These are phyloP conservation scores for Brassica cretica DNA, from an alignment of 345 rosid genomes.

Conservation along the genomic window DNA sequence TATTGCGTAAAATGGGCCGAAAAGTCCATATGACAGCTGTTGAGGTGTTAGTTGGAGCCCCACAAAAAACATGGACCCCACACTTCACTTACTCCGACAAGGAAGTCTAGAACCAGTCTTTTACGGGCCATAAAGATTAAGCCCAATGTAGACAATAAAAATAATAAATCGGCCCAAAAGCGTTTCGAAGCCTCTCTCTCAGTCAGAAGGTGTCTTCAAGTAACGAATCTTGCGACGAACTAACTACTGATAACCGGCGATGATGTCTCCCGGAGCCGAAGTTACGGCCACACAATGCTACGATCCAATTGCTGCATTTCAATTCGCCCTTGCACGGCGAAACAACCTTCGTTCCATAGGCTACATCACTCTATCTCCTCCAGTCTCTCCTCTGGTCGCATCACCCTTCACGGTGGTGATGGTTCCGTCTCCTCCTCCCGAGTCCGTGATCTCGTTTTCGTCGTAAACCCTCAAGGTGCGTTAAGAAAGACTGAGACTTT, in stretches of 20 bases:
- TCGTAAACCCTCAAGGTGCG: constrained; percentile 87
- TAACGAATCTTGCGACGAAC: not conserved
- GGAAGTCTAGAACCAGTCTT: not conserved
- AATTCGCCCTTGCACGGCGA: constrained; percentile 36
- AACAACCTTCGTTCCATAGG: constrained; percentile 39
- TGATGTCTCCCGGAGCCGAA: constrained; percentile 22
- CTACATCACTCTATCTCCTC: constrained; percentile 27
- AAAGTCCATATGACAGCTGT: constrained; percentile 30
- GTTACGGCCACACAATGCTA: constrained; percentile 38
- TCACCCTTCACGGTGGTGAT: constrained; percentile 31
- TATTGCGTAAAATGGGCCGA: constrained; percentile 8
- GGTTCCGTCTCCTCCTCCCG: constrained; percentile 35
- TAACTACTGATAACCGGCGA: constrained; percentile 34
- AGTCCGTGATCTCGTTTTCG: constrained; percentile 86
- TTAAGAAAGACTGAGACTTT: not conserved
- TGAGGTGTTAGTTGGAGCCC: not conserved
- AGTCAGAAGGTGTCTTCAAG: not conserved
- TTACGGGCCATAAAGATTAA: not conserved
- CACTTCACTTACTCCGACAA: not conserved
- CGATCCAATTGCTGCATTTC: constrained; percentile 35
- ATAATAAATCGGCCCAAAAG: not conserved
- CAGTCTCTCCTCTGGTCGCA: constrained; percentile 42
- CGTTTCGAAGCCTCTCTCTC: not conserved
- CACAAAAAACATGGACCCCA: not conserved
- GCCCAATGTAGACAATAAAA: not conserved